Base-by-base conservation (phyloP, 495 filamentous ascomycete species). In the Tuber magnatum region DNA sequence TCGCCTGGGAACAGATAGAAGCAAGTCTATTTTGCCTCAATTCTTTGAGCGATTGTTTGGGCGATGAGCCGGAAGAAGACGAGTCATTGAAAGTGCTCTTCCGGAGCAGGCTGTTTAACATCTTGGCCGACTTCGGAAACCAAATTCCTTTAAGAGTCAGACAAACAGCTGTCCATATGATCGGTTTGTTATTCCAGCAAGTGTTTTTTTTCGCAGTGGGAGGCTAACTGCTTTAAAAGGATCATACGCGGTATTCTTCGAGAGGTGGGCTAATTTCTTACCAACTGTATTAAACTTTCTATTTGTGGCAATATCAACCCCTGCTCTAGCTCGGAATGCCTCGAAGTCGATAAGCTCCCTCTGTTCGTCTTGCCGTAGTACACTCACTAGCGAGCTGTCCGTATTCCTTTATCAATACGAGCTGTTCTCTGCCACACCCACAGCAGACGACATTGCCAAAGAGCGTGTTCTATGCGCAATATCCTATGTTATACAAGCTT, bases 401-500 rank as follows among this genome's bases (percentile, higher is more conserved):
- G 87, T 89, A 0, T 97, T 99, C 81, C 86, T 99, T 24, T 85
- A 89, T 40, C 92, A 95, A 80, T 94, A 94, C 79, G 86, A 89
- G 74, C 83, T 87, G 28, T 91, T 94, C 77, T 85, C 87, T 48
- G 83, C 83, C 42, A 88, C 87, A 71, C 86, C 86, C 39, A 88
- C 87, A 6, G 86, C 91, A 12, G 92, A 93, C 41, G 86, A 87
- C 22, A 84, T 88, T 40, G 91, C 90, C 0, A 94, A 97, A 85
- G 92, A 95, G 78, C 88, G 88, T 68, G 89, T 98, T 4, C 83
- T 97, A 20, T 92, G 92, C 74, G 93, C 90, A 12, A 94, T 97
- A 73, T 89, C 93, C 12, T 89, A 90, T 22, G 92, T 98, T 73
- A 89, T 97, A 48, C 93, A 97, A 80, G 92, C 91, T 46, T 83